A percentile compares a stretch with the other conserved stretches of the same genome.
These are phyloP conservation scores for Elaeagnus macrophylla DNA, from an alignment of 306 rosid genomes.

Conservation along the genomic window DNA sequence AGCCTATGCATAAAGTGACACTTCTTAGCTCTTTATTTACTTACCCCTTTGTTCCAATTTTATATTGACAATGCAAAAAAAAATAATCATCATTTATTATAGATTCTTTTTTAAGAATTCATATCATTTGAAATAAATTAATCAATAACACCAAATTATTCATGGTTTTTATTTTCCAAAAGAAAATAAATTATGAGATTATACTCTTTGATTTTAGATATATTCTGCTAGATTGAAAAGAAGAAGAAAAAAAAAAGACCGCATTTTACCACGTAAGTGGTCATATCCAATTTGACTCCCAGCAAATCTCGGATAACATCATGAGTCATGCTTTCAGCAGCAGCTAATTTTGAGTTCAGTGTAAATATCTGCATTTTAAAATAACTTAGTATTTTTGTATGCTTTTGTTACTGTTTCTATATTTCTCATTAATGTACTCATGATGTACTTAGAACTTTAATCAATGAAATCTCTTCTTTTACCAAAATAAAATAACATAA, in stretches of 20 bases:
- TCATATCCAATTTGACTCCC: conserved; percentile 93
- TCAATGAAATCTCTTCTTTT: too few species aligned
- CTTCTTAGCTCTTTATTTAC: too few species aligned
- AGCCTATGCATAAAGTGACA: not conserved
- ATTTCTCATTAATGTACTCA: too few species aligned
- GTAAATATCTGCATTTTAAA: conserved; percentile 56
- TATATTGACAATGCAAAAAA: too few species aligned
- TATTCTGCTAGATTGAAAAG: not conserved
- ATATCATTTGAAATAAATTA: not conserved
- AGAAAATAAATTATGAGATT: too few species aligned
- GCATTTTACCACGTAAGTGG: conserved; percentile 57
- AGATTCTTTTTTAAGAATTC: not conserved
- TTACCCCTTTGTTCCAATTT: not conserved
- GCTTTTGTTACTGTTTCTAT: too few species aligned
- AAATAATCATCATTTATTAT: not conserved
- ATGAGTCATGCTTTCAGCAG: conserved; percentile 94
- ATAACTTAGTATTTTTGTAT: too few species aligned
- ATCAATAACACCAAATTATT: not conserved
- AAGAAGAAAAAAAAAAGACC: too few species aligned
- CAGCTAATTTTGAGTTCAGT: conserved; percentile 72
- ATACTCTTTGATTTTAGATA: conserved; percentile 6
- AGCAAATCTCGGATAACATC: conserved; percentile 87
- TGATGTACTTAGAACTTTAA: too few species aligned
- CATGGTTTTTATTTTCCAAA: not conserved
- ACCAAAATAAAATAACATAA: too few species aligned